Base-by-base conservation (phyloP, 257 asterid species). In the Vinca minor region DNA sequence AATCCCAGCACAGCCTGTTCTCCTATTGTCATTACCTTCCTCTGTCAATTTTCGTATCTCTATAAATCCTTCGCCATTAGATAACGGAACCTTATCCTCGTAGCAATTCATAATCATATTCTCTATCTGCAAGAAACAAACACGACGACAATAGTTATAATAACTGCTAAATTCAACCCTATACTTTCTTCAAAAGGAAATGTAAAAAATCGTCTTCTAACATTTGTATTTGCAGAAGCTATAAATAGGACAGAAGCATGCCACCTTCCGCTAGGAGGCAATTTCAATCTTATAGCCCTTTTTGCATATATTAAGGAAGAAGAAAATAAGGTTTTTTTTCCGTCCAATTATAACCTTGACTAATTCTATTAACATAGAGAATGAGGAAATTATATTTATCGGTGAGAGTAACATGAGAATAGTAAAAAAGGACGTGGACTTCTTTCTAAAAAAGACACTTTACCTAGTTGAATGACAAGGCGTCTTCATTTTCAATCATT, bases 401-500 rank as follows among this genome's bases (percentile, higher is more conserved):
- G n/a, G n/a, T n/a, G n/a, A n/a, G n/a, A n/a, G n/a, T n/a, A n/a
- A n/a, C n/a, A n/a, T n/a, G n/a, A n/a, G n/a, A n/a, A n/a, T n/a
- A n/a, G n/a, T n/a, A n/a, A n/a, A 4, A 15, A 44, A 44, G 4
- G 49, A 15, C 49, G 5, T 3, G 46, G 8, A 42, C 14, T 42
- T 42, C 47, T 13, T 42, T 12, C 1, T 13, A 11, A 42, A 39
- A 0, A 42, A 42, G 18, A 12, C 5, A 21, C 59, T 8, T n/a
- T 47, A 34, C 45, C 34, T 23, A 32, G 18, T 29, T 5, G 34
- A 53, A 62, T 73, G 66, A 86, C 66, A 74, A 56, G 59, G 69
- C 39, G 50, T 49, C 63, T 78, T 81, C 90, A 62, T 71, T 86
- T 67, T 91, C 98, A 46, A 91, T 83, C 83, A 91, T 83, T 57